phyloP scores from a whole-genome alignment of 2,329 filamentous ascomycete genomes.

The Chaetothyriales sp. region DNA sequence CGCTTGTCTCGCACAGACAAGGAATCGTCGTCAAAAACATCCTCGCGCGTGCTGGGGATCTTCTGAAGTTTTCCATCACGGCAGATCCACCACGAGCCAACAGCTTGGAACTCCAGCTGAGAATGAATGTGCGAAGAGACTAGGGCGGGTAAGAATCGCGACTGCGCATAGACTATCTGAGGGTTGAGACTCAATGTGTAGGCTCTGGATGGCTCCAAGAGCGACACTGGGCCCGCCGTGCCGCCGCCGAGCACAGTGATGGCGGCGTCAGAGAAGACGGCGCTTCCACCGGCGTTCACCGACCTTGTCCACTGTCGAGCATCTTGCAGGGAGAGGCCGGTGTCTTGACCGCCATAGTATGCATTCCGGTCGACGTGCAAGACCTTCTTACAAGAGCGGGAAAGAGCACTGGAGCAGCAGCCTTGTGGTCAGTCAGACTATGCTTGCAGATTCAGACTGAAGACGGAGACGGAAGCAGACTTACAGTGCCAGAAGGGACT shows the following conservation, averaged over 20 bases:
- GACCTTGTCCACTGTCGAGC: conserved; percentile 54
- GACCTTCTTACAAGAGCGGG: conserved; percentile 79
- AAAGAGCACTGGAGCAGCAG: conserved; percentile 60
- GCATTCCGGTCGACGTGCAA: conserved; percentile 78
- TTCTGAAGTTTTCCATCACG: conserved; percentile 40
- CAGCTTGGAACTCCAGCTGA: conserved; percentile 84
- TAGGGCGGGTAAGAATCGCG: conserved; percentile 60
- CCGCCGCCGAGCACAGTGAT: conserved; percentile 21
- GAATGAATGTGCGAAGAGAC: conserved; percentile 81
- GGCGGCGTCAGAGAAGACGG: conserved; percentile 27
- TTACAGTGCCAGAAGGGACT: conserved; percentile 68
- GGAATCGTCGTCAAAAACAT: conserved; percentile 66
- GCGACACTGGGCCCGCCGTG: conserved; percentile 15
- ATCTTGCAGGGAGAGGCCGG: conserved; percentile 73
- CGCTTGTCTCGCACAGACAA: conserved; percentile 74
- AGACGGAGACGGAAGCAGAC: conserved; percentile 19
- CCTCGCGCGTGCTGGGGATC: conserved; percentile 80
- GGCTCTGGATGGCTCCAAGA: conserved; percentile 51
- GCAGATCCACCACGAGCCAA: conserved; percentile 83
- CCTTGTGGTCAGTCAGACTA: conserved; percentile 55
- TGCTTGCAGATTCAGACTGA: conserved; percentile 22
- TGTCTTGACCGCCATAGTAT: conserved; percentile 78
- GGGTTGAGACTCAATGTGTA: conserved; percentile 78
- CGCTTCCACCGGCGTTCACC: conserved; percentile 3
- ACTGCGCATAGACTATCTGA: conserved; percentile 73